A percentile compares a stretch with the other conserved stretches of the same genome.
Conservation (phyloP, 2,329 filamentous ascomycete genomes). For the Colletotrichum truncatum region DNA sequence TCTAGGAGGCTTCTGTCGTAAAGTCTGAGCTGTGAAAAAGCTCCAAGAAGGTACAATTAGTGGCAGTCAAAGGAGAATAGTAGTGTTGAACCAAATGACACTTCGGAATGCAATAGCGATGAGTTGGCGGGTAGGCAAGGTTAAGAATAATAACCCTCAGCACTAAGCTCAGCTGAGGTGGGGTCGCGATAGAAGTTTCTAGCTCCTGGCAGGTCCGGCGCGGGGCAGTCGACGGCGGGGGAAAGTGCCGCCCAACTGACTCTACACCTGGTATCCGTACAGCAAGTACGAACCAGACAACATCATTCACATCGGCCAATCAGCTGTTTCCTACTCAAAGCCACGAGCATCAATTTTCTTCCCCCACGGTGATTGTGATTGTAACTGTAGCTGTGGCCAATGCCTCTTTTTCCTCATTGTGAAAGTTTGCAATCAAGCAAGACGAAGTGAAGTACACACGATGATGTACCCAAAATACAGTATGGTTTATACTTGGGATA, state of each 20-base stretch:
- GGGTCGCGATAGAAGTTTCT: slow-evolving; percentile 15
- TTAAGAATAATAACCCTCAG: background rate
- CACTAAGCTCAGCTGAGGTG: slow-evolving; percentile 8
- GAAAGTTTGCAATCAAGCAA: too few relatives aligned
- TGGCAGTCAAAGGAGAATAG: background rate
- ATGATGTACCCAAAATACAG: too few relatives aligned
- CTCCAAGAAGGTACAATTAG: background rate
- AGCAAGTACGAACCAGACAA: background rate
- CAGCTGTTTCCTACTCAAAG: background rate
- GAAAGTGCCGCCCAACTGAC: background rate
- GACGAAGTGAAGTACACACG: too few relatives aligned
- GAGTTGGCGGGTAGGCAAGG: background rate
- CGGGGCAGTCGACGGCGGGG: slow-evolving; percentile 6
- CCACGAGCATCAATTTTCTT: background rate
- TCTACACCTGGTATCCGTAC: background rate
- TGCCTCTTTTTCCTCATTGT: too few relatives aligned
- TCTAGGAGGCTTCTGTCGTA: slow-evolving; percentile 5
- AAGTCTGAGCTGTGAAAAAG: background rate
- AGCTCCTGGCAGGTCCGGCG: slow-evolving; percentile 8
- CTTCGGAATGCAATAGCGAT: background rate
- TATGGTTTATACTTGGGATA: too few relatives aligned
- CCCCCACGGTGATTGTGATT: too few relatives aligned
- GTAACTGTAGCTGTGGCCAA: too few relatives aligned
- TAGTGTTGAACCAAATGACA: background rate
- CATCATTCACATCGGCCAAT: background rate